Percentiles rank a stretch among this genome's conserved stretches.
Conservation (phyloP, 768 basidiomycete genomes). For the Boletus huronensis region DNA sequence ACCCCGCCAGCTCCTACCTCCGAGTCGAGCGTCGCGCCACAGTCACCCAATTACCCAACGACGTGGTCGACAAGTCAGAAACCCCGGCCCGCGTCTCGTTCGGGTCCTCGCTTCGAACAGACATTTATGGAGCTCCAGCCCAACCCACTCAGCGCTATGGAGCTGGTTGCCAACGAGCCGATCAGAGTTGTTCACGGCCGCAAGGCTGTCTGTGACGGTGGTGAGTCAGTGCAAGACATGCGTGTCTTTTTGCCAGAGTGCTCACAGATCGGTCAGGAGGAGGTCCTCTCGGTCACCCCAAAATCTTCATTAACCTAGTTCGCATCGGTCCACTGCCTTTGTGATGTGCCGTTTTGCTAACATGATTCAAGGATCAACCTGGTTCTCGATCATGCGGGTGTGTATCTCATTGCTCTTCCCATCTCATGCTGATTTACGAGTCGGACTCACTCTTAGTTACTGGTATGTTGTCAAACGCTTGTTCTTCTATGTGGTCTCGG, state of each 20-base stretch:
- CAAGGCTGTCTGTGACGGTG: constrained; percentile 92
- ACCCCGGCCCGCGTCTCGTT: constrained; percentile 54
- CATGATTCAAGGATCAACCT: constrained; percentile 67
- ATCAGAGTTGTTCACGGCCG: constrained; percentile 76
- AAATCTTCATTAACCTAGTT: constrained; percentile 94
- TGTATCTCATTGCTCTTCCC: constrained; percentile 32
- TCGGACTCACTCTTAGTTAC: constrained; percentile 35
- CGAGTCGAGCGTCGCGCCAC: constrained; percentile 42
- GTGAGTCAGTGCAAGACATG: constrained; percentile 46
- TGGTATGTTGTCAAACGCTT: constrained; percentile 37
- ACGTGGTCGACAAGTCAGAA: constrained; percentile 88
- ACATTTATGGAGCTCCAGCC: constrained; percentile 86
- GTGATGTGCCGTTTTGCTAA: constrained; percentile 2
- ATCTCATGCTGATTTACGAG: constrained; percentile 4
- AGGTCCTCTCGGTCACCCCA: constrained; percentile 94
- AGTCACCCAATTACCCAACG: constrained; percentile 78
- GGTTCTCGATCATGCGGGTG: constrained; percentile 89
- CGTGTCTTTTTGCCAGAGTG: not conserved
- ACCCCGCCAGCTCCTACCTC: constrained; percentile 10
- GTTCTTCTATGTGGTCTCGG: not conserved
- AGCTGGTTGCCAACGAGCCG: constrained; percentile 82
- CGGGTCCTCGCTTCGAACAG: constrained; percentile 89
- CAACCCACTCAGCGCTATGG: constrained; percentile 86
- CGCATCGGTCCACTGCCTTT: constrained; percentile 27
- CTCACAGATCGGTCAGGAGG: constrained; percentile 55